A percentile compares a stretch with the other conserved stretches of the same genome.
These are phyloP conservation scores for Rhododendron henanense DNA, from an alignment of 148 eudicot species.

Conservation along the genomic window DNA sequence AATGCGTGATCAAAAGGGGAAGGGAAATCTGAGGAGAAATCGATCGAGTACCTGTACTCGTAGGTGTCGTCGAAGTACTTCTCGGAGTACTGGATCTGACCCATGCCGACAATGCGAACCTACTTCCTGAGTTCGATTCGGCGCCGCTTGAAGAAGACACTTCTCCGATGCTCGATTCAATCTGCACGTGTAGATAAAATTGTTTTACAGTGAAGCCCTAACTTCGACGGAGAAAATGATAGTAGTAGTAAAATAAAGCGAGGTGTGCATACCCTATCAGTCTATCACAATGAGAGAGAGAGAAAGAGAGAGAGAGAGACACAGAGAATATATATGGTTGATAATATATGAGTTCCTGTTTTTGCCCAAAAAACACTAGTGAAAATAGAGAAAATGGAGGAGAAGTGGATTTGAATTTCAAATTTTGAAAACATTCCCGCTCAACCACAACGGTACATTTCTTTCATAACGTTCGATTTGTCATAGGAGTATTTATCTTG, in stretches of 20 bases:
- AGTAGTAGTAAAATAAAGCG: not conserved
- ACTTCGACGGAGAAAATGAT: not conserved
- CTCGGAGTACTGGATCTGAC: constrained; percentile 54
- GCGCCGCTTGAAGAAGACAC: not conserved
- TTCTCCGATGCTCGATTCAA: not conserved
- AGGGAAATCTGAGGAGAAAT: not conserved
- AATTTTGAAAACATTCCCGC: not conserved
- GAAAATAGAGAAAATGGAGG: not conserved
- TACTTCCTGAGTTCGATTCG: not conserved
- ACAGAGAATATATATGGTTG: too few relatives aligned
- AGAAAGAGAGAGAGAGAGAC: not conserved
- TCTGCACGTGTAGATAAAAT: not conserved
- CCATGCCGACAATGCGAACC: constrained; percentile 21
- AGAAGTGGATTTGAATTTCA: not conserved
- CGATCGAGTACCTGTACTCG: constrained; percentile 32
- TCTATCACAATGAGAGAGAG: not conserved
- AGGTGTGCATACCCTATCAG: not conserved
- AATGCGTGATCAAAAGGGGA: not conserved
- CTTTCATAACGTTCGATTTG: not conserved
- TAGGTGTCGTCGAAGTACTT: constrained; percentile 47
- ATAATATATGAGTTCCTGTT: too few relatives aligned
- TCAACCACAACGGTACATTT: not conserved
- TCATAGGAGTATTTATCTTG: not conserved
- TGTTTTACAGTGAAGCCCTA: not conserved
- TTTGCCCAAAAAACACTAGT: too few relatives aligned